Evolutionary conservation across 2,329 filamentous ascomycete genomes (phyloP), one percentile per base, ranked within the genome.

Genomic region (Penicillium sp.): DNA sequence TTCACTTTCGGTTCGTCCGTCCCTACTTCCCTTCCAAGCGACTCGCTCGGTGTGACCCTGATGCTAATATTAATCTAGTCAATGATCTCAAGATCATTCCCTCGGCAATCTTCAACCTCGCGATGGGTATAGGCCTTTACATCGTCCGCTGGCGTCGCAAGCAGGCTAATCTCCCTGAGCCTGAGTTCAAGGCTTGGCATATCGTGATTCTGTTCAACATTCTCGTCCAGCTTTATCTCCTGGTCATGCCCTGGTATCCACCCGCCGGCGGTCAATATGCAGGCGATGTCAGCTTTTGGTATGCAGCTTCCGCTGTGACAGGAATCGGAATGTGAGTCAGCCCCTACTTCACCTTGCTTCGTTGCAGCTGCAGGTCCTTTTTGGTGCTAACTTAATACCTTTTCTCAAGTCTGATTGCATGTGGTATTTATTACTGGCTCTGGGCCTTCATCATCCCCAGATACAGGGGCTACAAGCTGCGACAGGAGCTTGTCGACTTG

Each of bases 181-280:
- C 81, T 0, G 77, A 79, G 7, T 89, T 87, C 69, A 75, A 72
- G 7, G 81, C 83, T 0, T 89, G 85, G 85, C 67, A 85, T 55
- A 50, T 79, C 0, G 76, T 80, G 0, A 70, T 89, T 1, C 58
- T 81, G 6, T 87, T 89, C 68, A 85, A 79, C 51, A 79, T 86
- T 44, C 66, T 83, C 0, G 72, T 84, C 1, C 81, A 88, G 46
- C 55, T 86, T 0, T 89, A 84, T 55, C 72, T 88, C 24, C 71
- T 90, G 3, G 78, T 85, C 13, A 88, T 88, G 79, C 87, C 87
- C 0, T 90, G 87, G 87, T 87, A 84, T 59, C 87, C 87, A 1
- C 87, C 87, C 0, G 74, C 76, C 0, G 79, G 76, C 1, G 87
- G 87, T 0, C 73, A 74, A 0, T 80, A 81, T 27, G 83, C 80